Percentiles rank a stretch among this genome's conserved stretches.
Conservation (phyloP, 768 basidiomycete species). For the Podaxis mareebaensis region DNA sequence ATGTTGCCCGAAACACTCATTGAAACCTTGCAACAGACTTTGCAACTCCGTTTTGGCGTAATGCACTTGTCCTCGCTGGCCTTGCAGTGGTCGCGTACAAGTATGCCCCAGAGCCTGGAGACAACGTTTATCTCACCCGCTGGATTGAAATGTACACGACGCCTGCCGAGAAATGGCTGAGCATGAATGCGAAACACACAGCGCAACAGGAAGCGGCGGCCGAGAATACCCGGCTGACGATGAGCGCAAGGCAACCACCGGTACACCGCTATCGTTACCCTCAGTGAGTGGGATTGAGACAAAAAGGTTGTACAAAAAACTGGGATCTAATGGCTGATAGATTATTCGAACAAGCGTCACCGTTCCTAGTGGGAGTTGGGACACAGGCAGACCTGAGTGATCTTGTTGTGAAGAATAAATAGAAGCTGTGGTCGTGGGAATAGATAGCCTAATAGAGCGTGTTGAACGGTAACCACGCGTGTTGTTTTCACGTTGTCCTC, state of each 20-base stretch:
- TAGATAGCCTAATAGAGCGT: constrained; percentile 7
- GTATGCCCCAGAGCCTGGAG: constrained; percentile 60
- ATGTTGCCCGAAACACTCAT: neutral
- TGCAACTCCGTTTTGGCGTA: constrained; percentile 65
- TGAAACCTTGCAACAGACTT: constrained; percentile 48
- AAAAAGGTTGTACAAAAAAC: neutral
- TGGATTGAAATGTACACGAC: constrained; percentile 63
- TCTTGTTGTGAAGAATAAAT: constrained; percentile 34
- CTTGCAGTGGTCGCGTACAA: constrained; percentile 60
- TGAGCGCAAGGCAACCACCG: constrained; percentile 42
- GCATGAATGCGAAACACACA: constrained; percentile 58
- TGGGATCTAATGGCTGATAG: constrained; percentile 34
- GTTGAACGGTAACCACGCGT: constrained; percentile 4
- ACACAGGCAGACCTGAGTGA: constrained; percentile 34
- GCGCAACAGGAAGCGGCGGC: constrained; percentile 43
- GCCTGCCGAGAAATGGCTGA: constrained; percentile 54
- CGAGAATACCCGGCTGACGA: constrained; percentile 43
- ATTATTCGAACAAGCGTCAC: constrained; percentile 57
- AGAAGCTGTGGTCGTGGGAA: constrained; percentile 18
- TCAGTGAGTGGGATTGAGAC: constrained; percentile 52
- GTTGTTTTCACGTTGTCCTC: constrained; percentile 8
- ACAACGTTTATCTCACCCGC: constrained; percentile 64
- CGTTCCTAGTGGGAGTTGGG: constrained; percentile 63
- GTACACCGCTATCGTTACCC: constrained; percentile 71
- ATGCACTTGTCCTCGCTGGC: constrained; percentile 48